Evolutionary conservation across 2,329 filamentous ascomycete species (phyloP).

Genomic region (Exophiala sideris): DNA sequence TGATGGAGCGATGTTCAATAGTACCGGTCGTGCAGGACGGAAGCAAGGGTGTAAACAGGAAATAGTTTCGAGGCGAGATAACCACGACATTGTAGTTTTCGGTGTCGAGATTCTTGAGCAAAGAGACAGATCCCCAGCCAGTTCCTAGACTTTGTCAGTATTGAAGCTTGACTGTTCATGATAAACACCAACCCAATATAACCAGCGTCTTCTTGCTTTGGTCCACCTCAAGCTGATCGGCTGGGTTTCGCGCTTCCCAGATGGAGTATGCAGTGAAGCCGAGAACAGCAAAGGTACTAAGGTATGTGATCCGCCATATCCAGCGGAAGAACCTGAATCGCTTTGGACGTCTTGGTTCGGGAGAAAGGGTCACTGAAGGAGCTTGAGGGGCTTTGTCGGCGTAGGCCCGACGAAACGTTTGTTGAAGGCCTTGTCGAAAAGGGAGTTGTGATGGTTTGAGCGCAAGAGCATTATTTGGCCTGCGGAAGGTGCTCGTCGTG

Average conservation of each 20-base stretch:
- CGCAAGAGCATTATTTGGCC: slow-evolving; percentile 6
- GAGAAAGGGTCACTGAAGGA: slow-evolving; percentile 37
- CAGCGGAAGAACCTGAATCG: slow-evolving; percentile 71
- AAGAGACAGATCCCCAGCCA: slow-evolving; percentile 92
- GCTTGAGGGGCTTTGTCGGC: slow-evolving; percentile 46
- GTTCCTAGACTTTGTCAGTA: slow-evolving; percentile 60
- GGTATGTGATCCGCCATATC: slow-evolving; percentile 77
- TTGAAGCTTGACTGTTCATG: background rate
- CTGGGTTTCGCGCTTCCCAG: slow-evolving; percentile 77
- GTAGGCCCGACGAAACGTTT: slow-evolving; percentile 46
- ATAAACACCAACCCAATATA: slow-evolving; percentile 69
- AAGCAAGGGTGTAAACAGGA: slow-evolving; percentile 96
- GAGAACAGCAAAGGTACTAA: slow-evolving; percentile 66
- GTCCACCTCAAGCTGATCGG: slow-evolving; percentile 74
- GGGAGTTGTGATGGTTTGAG: slow-evolving; percentile 9
- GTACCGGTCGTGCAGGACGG: slow-evolving; percentile 96
- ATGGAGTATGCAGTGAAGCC: slow-evolving; percentile 76
- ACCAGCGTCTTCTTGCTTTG: slow-evolving; percentile 95
- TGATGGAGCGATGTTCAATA: slow-evolving; percentile 98
- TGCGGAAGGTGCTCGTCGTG: slow-evolving; percentile 12
- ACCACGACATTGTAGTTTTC: slow-evolving; percentile 99
- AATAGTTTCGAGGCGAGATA: slow-evolving; percentile 98
- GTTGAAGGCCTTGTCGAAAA: slow-evolving; percentile 31
- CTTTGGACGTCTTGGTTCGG: slow-evolving; percentile 45
- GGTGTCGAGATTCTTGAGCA: slow-evolving; percentile 97